Conservation (phyloP, 805 yeast genomes). For the Citeromyces matritensis region DNA sequence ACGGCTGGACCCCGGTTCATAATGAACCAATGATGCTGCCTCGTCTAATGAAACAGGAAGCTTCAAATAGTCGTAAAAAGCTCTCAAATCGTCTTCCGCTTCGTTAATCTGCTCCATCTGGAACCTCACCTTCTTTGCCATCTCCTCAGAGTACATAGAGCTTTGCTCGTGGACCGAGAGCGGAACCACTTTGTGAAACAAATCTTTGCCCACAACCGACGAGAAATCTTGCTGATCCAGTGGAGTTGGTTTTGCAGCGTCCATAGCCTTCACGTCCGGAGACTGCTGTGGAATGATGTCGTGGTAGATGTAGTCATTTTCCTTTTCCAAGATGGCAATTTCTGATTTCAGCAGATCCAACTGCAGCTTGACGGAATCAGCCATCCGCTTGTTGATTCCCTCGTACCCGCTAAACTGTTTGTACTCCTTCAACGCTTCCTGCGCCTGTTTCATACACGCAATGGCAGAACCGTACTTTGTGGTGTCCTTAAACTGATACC, state of each 20-base stretch:
- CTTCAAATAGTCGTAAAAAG: slow-evolving; percentile 29
- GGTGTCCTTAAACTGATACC: slow-evolving; percentile 33
- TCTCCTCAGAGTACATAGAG: slow-evolving; percentile 73
- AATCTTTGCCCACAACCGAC: slow-evolving; percentile 29
- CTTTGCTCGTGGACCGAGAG: slow-evolving; percentile 76
- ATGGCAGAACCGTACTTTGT: slow-evolving; percentile 67
- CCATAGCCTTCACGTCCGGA: slow-evolving; percentile 53
- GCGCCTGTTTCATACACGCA: slow-evolving; percentile 41
- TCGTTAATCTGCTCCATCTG: slow-evolving; percentile 36
- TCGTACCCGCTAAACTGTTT: slow-evolving; percentile 7
- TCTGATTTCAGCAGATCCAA: slow-evolving; percentile 9
- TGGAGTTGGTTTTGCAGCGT: slow-evolving; percentile 48
- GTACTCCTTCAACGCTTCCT: slow-evolving; percentile 16
- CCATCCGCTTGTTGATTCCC: slow-evolving; percentile 10
- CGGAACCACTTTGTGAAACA: slow-evolving; percentile 75
- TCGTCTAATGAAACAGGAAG: slow-evolving; percentile 53
- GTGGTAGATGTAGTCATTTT: slow-evolving; percentile 84
- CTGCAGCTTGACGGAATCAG: slow-evolving; percentile 14
- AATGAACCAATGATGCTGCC: slow-evolving; percentile 20
- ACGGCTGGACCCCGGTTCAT: background rate
- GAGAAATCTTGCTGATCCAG: slow-evolving; percentile 32
- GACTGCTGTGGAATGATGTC: slow-evolving; percentile 52
- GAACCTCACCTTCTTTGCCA: slow-evolving; percentile 59
- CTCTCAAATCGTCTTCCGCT: no score
- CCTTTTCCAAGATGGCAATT: slow-evolving; percentile 39